Base-by-base conservation (phyloP, 139 green algal species). In the Haematococcus lacustris region DNA sequence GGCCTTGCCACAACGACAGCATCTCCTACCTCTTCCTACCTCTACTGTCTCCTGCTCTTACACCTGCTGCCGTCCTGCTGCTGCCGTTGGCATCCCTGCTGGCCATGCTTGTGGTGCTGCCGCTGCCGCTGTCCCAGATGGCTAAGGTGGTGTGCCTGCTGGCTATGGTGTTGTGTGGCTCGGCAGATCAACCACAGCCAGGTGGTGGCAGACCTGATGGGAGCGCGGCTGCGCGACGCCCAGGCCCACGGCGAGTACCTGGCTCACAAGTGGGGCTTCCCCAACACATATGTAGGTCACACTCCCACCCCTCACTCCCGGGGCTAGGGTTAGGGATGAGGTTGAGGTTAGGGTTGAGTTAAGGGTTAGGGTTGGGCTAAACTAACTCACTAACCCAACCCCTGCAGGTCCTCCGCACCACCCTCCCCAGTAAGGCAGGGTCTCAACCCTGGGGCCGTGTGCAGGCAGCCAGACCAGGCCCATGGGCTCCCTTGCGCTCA, bases 271-370 rank as follows among this genome's bases (percentile, higher is more conserved):
- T 62, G 38, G 47, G 66, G 66, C 25, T 60, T 71, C 26, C 66
- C 66, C 2, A 71, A 71, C 66, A 61, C 66, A 4, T 71, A 71
- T 38, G 66, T 71, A 41, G 25, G 61, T 68, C 6, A 30, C 13
- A n/a, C 17, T 13, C 47, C 47, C 47, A n/a, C 17, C 47, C 17
- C 21, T 13, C 21, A 57, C 13, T n/a, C 17, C 47, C 13, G 21
- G 13, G n/a, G n/a, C n/a, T n/a, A n/a, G n/a, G n/a, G n/a, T n/a
- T n/a, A n/a, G n/a, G n/a, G n/a, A n/a, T n/a, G n/a, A n/a, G n/a
- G n/a, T n/a, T n/a, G n/a, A n/a, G n/a, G n/a, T n/a, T n/a, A n/a
- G n/a, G n/a, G n/a, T n/a, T n/a, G n/a, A n/a, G n/a, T n/a, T n/a
- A n/a, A n/a, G n/a, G n/a, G n/a, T n/a, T n/a, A n/a, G n/a, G 21